Evolutionary conservation across 1,284 basidiomycete genomes (phyloP).

Genomic region (Pseudozyma hubeiensis): DNA sequence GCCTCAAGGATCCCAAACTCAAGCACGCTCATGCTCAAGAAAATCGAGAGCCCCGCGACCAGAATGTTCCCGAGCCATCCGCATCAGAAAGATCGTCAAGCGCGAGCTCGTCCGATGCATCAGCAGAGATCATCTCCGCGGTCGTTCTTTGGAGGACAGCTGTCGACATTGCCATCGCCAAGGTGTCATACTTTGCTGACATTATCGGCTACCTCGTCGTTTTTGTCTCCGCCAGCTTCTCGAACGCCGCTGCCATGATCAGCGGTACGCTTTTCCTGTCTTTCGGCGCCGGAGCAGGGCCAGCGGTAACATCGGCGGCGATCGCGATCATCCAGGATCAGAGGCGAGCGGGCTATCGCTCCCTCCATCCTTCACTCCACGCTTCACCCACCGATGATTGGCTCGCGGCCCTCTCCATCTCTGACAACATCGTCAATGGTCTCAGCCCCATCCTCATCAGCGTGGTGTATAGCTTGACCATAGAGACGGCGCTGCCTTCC

Average conservation of each 20-base stretch:
- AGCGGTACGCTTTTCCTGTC: constrained; percentile 39
- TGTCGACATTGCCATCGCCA: constrained; percentile 37
- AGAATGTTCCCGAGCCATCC: constrained; percentile 4
- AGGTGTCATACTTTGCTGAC: constrained; percentile 41
- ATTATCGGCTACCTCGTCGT: constrained; percentile 42
- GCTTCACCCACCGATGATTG: constrained; percentile 43
- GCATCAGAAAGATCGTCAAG: not conserved
- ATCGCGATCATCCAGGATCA: constrained; percentile 48
- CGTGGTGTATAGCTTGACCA: constrained; percentile 46
- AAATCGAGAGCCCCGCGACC: constrained; percentile 9
- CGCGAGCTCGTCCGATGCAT: not conserved
- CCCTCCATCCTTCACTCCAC: constrained; percentile 29
- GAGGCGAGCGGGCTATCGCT: constrained; percentile 23
- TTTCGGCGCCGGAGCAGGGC: constrained; percentile 41
- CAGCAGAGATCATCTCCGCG: constrained; percentile 13
- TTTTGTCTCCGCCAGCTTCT: constrained; percentile 36
- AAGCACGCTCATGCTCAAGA: constrained; percentile 4
- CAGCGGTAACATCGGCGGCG: constrained; percentile 41
- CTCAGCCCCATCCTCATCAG: constrained; percentile 39
- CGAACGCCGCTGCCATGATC: constrained; percentile 36
- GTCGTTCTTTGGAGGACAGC: constrained; percentile 36
- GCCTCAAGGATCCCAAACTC: constrained; percentile 36
- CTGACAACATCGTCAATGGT: constrained; percentile 45
- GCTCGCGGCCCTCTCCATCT: constrained; percentile 40
- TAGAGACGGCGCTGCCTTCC: constrained; percentile 37